Base-by-base conservation (phyloP, 441 rosid genomes). In the Geranium incanum region DNA sequence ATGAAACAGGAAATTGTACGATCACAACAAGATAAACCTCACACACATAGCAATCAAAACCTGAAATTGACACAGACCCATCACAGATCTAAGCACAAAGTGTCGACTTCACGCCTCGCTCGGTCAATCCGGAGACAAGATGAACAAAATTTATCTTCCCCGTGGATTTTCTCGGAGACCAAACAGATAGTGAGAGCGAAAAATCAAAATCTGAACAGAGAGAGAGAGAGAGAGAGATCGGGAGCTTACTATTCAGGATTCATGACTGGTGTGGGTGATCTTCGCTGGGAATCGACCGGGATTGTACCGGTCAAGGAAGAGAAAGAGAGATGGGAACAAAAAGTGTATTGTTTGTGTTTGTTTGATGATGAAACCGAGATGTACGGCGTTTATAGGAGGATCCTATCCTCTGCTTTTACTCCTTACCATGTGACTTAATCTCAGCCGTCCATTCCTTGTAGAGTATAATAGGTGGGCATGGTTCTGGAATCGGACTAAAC, bases 211-310 rank as follows among this genome's bases (percentile, higher is more conserved):
- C 15, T 5, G 19, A 52, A 52, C 1, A 0, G 57, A 37, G 6
- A 66, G 71, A 59, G 13, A 52, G 1, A 0, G 59, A 37, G 6
- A 66, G 71, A 59, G 13, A 16, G 1, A 2, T 11, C 7, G 33
- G 8, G 50, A 13, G 77, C 82, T 85, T 86, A 94, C 98, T 91
- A 94, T 85, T 94, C 98, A 70, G 92, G 90, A 89, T 87, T 94
- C 98, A 94, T 94, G 87, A 65, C 81, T 68, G 70, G 5, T n/a
- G 60, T 15, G 60, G 60, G 13, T 52, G 60, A 52, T 52, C 18
- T 52, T 52, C 18, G 3, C 60, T 1, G 19, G 19, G 19, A 52
- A 13, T n/a, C 6, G 19, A 52, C 60, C 60, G 60, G 60, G 60
- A 52, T 52, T 5, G 52, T 13, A 45, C 52, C 60, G 60, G 60